phyloP scores from a whole-genome alignment of 2,329 filamentous ascomycete genomes.

The Cordyceps pruinosa region DNA sequence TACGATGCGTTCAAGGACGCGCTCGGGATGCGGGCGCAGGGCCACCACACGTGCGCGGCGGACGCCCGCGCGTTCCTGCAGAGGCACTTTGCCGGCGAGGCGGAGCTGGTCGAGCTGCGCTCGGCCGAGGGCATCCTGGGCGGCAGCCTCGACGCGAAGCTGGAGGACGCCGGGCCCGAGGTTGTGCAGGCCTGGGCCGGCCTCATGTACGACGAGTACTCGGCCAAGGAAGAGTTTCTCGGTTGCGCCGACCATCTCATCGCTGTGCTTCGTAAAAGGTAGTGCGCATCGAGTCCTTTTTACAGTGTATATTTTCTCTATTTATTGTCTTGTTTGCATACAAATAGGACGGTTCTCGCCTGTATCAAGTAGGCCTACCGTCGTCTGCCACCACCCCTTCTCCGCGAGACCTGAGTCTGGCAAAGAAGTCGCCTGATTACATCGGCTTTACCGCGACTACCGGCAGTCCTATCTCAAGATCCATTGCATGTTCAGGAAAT shows the following conservation, averaged over 20 bases:
- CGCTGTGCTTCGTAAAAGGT: conserved; percentile 6
- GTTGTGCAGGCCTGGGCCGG: conserved; percentile 8
- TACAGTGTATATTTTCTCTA: conserved; percentile 10
- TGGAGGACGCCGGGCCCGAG: conserved; percentile 1
- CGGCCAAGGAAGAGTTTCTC: conserved; percentile 11
- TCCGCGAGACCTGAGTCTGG: neutral
- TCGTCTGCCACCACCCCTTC: conserved; percentile 5
- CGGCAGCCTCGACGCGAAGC: conserved; percentile 13
- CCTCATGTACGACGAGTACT: conserved; percentile 11
- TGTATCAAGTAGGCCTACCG: neutral
- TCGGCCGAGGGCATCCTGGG: conserved; percentile 14
- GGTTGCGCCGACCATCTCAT: conserved; percentile 13
- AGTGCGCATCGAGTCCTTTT: neutral
- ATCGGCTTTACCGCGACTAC: neutral
- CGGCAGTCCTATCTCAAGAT: neutral
- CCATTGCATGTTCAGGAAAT: conserved; percentile 5
- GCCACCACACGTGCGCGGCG: conserved; percentile 7
- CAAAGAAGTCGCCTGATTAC: conserved; percentile 5
- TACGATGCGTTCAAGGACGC: conserved; percentile 8
- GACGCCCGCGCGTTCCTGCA: conserved; percentile 7
- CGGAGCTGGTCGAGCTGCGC: conserved; percentile 12
- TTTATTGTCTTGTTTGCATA: conserved; percentile 11
- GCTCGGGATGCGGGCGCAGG: neutral
- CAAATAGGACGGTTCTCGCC: conserved; percentile 9
- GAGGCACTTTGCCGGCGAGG: conserved; percentile 9